phyloP scores from a whole-genome alignment of 2,329 filamentous ascomycete genomes.

The Fusarium chuoi region DNA sequence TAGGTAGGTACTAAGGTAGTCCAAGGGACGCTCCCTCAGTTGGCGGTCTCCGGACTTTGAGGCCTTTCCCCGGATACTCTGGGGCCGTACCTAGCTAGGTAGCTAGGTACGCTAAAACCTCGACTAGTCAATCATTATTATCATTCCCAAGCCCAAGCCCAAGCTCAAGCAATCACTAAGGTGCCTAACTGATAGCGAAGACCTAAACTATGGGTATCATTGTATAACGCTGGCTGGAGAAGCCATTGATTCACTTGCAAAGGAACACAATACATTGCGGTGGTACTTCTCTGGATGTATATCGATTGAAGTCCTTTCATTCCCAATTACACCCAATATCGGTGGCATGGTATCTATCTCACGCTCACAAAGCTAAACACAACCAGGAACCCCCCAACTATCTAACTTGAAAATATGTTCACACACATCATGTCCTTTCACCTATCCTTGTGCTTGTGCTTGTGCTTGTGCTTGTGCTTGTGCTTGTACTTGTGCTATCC shows the following conservation, averaged over 20 bases:
- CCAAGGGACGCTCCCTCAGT: neutral
- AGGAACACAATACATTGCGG: neutral
- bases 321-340: conserved; percentile 33
- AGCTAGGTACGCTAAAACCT: neutral
- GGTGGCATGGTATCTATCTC: conserved; percentile 43
- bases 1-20: neutral
- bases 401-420: conserved; percentile 35
- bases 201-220: neutral
- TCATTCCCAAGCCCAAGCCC: neutral
- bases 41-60: neutral
- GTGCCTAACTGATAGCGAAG: neutral
- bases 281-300: conserved; percentile 6
- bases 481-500: neutral
- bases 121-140: neutral
- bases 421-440: conserved; percentile 8
- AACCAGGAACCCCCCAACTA: conserved; percentile 31
- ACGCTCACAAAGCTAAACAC: conserved; percentile 37
- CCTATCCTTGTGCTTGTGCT: too few species aligned
- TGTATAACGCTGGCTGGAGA: neutral
- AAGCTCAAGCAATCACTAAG: neutral
- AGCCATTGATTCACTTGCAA: neutral
- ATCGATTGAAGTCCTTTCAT: conserved; percentile 21
- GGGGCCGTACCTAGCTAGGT: neutral
- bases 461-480: conserved; percentile 7
- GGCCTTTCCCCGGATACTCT: neutral